phyloP scores from a whole-genome alignment of 305 asterid genomes.

The Fraxinus xanthoxyloides region DNA sequence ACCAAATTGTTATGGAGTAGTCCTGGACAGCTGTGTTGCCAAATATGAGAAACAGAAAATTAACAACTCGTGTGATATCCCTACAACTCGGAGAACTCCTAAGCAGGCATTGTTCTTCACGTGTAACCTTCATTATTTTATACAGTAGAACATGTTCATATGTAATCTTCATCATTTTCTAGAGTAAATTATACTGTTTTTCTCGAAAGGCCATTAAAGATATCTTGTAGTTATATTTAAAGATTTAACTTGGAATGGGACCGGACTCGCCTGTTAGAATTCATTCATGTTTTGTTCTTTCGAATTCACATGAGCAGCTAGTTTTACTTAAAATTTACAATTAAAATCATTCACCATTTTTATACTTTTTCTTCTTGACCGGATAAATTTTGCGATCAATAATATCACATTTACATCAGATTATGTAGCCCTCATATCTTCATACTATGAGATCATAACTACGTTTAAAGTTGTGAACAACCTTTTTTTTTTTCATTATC shows the following conservation, averaged over 20 bases:
- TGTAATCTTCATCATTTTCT: not conserved
- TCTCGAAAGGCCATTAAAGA: not conserved
- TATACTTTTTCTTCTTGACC: constrained; percentile 8
- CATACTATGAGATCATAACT: constrained; percentile 11
- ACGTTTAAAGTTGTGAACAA: not conserved
- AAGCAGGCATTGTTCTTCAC: constrained; percentile 46
- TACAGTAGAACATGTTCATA: not conserved
- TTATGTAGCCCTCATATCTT: not conserved
- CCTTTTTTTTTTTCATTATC: not conserved
- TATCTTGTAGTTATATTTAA: constrained; percentile 8
- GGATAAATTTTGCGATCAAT: not conserved
- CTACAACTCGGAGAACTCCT: constrained; percentile 26
- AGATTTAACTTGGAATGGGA: constrained; percentile 1
- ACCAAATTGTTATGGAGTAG: constrained; percentile 69
- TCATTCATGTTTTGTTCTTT: constrained; percentile 1
- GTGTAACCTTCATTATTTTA: constrained; percentile 11
- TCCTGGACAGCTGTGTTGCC: constrained; percentile 49
- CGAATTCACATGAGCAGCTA: not conserved
- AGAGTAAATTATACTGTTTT: not conserved
- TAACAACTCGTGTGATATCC: constrained; percentile 21
- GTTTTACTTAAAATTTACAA: constrained; percentile 5
- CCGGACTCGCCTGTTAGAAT: not conserved
- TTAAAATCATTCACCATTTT: not conserved
- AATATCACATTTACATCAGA: not conserved
- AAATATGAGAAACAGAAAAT: constrained; percentile 59